Base-by-base conservation (phyloP, 164 flowering plant genomes). In the Dillenia suffruticosa region DNA sequence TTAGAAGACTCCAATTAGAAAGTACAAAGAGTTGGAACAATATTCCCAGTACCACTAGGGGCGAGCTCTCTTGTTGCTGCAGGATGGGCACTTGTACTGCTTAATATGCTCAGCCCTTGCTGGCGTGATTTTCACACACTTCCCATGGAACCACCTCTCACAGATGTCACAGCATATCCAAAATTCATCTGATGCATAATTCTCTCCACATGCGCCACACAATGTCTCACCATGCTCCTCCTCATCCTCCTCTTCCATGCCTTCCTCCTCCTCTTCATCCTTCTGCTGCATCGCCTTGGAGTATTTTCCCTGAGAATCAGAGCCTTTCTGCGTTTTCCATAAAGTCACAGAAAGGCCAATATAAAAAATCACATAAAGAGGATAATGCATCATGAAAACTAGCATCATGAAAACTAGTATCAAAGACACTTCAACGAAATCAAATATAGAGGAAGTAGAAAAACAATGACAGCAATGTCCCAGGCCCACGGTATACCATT, bases 161-260 rank as follows among this genome's bases (percentile, higher is more conserved):
- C 40, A 32, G 40, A 32, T 32, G 40, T 32, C 40, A 32, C 40
- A 32, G 40, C 40, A 63, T n/a, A 63, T 63, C 66, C 66, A 63
- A 59, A 63, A 63, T 55, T 63, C 59, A 26, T 63, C 66, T 3
- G 59, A 45, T 26, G 51, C 66, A 32, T 63, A 63, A 52, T 63
- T 63, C 59, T 63, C 66, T 14, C 66, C 66, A 55, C 66, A 63
- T 9, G 66, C 66, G 2, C 66, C 66, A 17, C 66, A 63, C 26
- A 63, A 44, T 0, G 66, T 55, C 43, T 63, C 66, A 12, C 66
- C 66, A 46, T 63, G 66, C 32, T 63, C 65, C 1, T 63, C 66
- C n/a, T 63, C 66, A 11, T 63, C 66, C 12, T 63, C 66, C 44
- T 32, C 26, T 63, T 44, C 9, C 8, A 7, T 17, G 40, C 40